phyloP scores from a whole-genome alignment of 139 green algal genomes.

The Trebouxia sp. region DNA sequence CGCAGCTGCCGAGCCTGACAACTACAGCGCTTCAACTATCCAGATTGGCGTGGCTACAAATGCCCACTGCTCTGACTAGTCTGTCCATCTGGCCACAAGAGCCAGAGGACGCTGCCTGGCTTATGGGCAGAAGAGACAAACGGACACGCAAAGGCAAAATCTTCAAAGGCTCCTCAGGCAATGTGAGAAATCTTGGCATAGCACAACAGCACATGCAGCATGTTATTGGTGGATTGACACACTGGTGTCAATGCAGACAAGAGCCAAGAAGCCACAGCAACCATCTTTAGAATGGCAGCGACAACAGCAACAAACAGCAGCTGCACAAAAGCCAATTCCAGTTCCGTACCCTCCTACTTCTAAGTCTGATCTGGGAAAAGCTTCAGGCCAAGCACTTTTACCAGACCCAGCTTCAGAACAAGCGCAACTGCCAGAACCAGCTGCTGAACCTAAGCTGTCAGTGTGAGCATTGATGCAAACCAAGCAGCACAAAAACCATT shows the following conservation, averaged over 20 bases:
- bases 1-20: background rate
- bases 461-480: too few species aligned
- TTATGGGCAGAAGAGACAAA: constrained; percentile 30
- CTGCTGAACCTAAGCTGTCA: background rate
- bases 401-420: background rate
- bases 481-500: too few species aligned
- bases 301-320: constrained; percentile 22
- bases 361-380: constrained; percentile 3
- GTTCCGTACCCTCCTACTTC: constrained; percentile 14
- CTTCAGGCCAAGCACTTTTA: too few species aligned
- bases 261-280: constrained; percentile 22
- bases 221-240: background rate
- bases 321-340: background rate
- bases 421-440: background rate
- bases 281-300: background rate
- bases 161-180: constrained; percentile 17
- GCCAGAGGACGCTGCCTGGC: background rate
- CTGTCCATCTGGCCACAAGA: background rate
- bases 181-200: background rate
- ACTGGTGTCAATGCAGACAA: constrained; percentile 14
- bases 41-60: background rate
- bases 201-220: background rate
- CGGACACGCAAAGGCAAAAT: constrained; percentile 11
- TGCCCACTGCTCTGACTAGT: background rate
- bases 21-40: background rate